phyloP scores from a whole-genome alignment of 495 filamentous ascomycete species.

The Xylaria castorea region DNA sequence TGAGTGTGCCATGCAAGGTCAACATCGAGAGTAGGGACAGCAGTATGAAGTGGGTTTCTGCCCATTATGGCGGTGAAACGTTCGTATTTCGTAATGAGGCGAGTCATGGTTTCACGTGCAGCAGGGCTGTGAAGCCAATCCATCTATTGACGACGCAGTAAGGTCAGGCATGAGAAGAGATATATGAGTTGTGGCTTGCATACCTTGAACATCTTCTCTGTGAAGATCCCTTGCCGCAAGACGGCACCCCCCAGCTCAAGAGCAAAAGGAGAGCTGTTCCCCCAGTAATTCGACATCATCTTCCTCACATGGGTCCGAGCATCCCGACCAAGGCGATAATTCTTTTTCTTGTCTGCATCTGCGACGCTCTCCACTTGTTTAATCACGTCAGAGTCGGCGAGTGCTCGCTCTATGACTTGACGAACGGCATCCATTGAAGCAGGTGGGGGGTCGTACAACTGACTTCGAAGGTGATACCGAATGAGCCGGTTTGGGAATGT shows the following conservation, averaged over 20 bases:
- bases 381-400: conserved; percentile 39
- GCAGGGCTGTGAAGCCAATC: conserved; percentile 78
- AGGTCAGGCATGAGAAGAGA: neutral
- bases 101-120: conserved; percentile 66
- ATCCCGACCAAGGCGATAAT: conserved; percentile 27
- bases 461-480: conserved; percentile 45
- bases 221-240: conserved; percentile 78
- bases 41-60: conserved; percentile 57
- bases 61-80: conserved; percentile 74
- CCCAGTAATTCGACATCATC: conserved; percentile 84
- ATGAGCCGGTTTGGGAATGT: conserved; percentile 70
- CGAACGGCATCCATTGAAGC: conserved; percentile 53
- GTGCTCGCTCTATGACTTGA: conserved; percentile 49
- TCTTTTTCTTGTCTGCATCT: conserved; percentile 6
- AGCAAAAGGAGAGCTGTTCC: conserved; percentile 72
- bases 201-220: conserved; percentile 78
- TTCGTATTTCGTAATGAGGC: conserved; percentile 71
- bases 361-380: conserved; percentile 38
- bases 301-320: conserved; percentile 65
- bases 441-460: conserved; percentile 44
- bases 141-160: conserved; percentile 43
- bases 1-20: conserved; percentile 84
- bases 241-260: conserved; percentile 81
- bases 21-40: conserved; percentile 86
- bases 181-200: neutral